Conservation (phyloP, 2,329 filamentous ascomycete species). For the Cephalotrichum gorgonifer region DNA sequence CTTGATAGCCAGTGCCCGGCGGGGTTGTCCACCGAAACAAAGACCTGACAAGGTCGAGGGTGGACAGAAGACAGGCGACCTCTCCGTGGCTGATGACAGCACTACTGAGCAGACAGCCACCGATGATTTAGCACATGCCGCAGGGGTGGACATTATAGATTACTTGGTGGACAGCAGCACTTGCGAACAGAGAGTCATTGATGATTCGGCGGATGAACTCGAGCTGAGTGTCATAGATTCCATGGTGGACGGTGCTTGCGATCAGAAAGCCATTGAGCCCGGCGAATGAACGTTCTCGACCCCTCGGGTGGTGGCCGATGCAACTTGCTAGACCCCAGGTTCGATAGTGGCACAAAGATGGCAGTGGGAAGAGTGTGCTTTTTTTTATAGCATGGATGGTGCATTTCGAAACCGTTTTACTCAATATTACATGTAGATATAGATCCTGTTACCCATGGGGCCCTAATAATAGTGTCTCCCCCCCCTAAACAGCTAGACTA, state of each 20-base stretch:
- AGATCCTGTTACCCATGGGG: background rate
- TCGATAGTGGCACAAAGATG: background rate
- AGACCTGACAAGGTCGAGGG: conserved; percentile 19
- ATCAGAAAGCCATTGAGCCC: too few species aligned
- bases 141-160: background rate
- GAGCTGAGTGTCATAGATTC: too few species aligned
- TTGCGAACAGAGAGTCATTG: background rate
- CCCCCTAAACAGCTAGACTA: too few species aligned
- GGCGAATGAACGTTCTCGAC: too few species aligned
- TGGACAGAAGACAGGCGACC: conserved; percentile 9
- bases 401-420: background rate
- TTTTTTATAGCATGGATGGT: background rate
- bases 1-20: conserved; percentile 66
- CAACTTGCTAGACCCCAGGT: background rate
- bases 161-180: too few species aligned
- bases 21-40: conserved; percentile 28
- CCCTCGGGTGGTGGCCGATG: too few species aligned
- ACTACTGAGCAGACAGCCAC: background rate
- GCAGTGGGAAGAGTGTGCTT: background rate
- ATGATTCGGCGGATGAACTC: background rate
- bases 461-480: too few species aligned
- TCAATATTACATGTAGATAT: background rate
- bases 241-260: too few species aligned
- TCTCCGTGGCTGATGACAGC: background rate
- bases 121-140: too few species aligned